These are phyloP conservation scores for Termitomyces sp. DNA, from an alignment of 768 basidiomycete species.

Conservation along the genomic window DNA sequence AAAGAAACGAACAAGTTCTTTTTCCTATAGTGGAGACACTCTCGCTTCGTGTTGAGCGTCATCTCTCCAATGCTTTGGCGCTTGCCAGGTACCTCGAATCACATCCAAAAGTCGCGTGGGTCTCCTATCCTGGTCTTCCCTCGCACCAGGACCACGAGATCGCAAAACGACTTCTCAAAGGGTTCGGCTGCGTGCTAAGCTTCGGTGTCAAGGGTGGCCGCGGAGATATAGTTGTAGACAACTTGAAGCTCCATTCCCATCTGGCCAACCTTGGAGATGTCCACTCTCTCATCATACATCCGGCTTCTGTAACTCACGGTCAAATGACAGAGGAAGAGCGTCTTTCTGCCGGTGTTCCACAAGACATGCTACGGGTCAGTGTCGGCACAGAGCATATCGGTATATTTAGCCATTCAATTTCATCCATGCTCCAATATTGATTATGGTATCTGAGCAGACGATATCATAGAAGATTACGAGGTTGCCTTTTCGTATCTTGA, in stretches of 20 bases:
- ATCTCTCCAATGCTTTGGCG: conserved; percentile 48
- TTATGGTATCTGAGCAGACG: neutral
- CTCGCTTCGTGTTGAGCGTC: conserved; percentile 51
- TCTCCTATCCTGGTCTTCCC: conserved; percentile 54
- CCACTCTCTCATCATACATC: conserved; percentile 58
- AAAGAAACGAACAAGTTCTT: neutral
- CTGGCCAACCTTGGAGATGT: conserved; percentile 39
- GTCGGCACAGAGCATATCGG: conserved; percentile 12
- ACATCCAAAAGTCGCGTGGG: conserved; percentile 56
- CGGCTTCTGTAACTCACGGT: conserved; percentile 56
- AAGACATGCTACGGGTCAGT: conserved; percentile 52
- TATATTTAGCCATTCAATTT: neutral
- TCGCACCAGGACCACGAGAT: conserved; percentile 44
- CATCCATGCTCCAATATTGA: neutral
- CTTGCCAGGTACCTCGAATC: conserved; percentile 37
- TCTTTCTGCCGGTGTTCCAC: conserved; percentile 43
- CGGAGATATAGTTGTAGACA: conserved; percentile 27
- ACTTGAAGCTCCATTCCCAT: conserved; percentile 29
- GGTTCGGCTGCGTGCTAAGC: conserved; percentile 55
- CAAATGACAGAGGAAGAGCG: conserved; percentile 48
- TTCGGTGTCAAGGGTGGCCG: conserved; percentile 54
- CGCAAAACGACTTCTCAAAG: conserved; percentile 39
- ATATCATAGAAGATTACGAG: conserved; percentile 11
- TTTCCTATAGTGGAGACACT: conserved; percentile 45
- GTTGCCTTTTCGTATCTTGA: conserved; percentile 6